These are phyloP conservation scores for Herpetomonas muscarum DNA, from an alignment of 208 protist species.

Conservation along the genomic window DNA sequence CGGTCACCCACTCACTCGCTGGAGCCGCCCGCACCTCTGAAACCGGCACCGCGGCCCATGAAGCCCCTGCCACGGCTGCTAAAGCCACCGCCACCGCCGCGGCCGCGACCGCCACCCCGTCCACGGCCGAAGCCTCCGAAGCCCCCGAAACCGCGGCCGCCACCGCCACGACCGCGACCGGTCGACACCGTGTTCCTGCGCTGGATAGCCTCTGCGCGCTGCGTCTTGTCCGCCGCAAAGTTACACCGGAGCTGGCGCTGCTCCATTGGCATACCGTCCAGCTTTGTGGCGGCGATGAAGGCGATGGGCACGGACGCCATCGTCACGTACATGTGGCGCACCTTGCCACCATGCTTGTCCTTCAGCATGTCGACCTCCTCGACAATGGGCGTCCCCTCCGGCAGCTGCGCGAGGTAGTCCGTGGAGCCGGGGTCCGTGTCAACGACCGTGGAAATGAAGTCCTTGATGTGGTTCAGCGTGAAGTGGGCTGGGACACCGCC, in stretches of 20 bases:
- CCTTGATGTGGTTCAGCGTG: conserved; percentile 42
- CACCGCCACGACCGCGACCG: neutral
- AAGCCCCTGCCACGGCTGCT: too few species aligned
- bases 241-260: conserved; percentile 68
- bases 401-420: conserved; percentile 26
- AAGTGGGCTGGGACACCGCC: conserved; percentile 66
- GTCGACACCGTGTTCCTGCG: neutral
- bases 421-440: conserved; percentile 24
- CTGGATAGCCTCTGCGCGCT: conserved; percentile 72
- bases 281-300: conserved; percentile 29
- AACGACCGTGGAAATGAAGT: conserved; percentile 62
- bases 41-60: too few species aligned
- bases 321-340: conserved; percentile 77
- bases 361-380: conserved; percentile 74
- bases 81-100: too few species aligned
- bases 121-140: neutral
- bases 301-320: conserved; percentile 55
- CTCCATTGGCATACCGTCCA: conserved; percentile 57
- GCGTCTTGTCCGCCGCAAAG: conserved; percentile 73
- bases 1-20: too few species aligned
- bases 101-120: too few species aligned
- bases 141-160: neutral
- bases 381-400: conserved; percentile 21
- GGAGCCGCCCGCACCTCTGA: too few species aligned
- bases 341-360: conserved; percentile 41